These are phyloP conservation scores for Talaromyces piceae DNA, from an alignment of 2,329 filamentous ascomycete species.

Conservation along the genomic window DNA sequence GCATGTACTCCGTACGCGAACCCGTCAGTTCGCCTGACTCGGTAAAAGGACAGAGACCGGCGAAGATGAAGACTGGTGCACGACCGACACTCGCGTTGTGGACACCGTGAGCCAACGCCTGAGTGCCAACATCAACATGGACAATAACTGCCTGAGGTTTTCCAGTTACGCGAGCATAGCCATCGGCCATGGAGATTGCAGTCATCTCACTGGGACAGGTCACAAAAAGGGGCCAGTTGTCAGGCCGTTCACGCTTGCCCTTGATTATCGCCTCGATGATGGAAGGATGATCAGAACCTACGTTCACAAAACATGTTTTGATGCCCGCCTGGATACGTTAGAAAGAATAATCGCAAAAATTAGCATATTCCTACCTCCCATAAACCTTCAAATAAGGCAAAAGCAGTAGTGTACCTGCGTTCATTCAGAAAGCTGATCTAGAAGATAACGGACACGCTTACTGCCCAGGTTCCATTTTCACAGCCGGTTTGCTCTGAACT, in stretches of 20 bases:
- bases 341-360: neutral
- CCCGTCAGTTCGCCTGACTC: slow-evolving; percentile 65
- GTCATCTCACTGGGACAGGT: slow-evolving; percentile 79
- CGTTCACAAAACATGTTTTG: slow-evolving; percentile 20
- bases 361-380: neutral
- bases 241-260: slow-evolving; percentile 56
- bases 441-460: neutral
- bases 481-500: neutral
- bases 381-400: neutral
- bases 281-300: slow-evolving; percentile 52
- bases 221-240: slow-evolving; percentile 60
- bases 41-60: slow-evolving; percentile 64
- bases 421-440: neutral
- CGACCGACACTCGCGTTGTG: slow-evolving; percentile 65
- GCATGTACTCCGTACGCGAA: slow-evolving; percentile 66
- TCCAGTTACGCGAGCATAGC: slow-evolving; percentile 62
- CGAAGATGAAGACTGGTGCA: slow-evolving; percentile 64
- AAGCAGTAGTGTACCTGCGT: neutral
- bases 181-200: slow-evolving; percentile 71
- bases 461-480: neutral
- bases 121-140: slow-evolving; percentile 71
- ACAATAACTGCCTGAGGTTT: slow-evolving; percentile 62
- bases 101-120: slow-evolving; percentile 63
- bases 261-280: slow-evolving; percentile 73
- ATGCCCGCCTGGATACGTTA: slow-evolving; percentile 24